Base-by-base conservation (phyloP, 768 basidiomycete genomes). In the Gloeopeniophorella convolvens region DNA sequence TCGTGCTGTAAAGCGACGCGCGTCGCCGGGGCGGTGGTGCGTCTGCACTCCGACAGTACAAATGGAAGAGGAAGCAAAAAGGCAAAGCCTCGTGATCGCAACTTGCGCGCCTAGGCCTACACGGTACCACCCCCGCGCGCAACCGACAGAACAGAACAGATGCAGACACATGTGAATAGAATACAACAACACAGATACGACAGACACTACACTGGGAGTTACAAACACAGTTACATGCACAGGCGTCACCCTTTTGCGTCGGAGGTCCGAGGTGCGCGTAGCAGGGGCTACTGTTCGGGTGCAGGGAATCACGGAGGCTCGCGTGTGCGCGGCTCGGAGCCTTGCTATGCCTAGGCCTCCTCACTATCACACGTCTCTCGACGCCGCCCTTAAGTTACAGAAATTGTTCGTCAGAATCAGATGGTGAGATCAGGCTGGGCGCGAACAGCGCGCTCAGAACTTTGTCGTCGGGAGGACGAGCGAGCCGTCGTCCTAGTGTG, bases 21-120 rank as follows among this genome's bases (percentile, higher is more conserved):
- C n/a, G n/a, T n/a, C n/a, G n/a, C n/a, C n/a, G n/a, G n/a, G n/a
- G n/a, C n/a, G n/a, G n/a, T n/a, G n/a, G n/a, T n/a, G n/a, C n/a
- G n/a, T n/a, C n/a, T n/a, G n/a, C n/a, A n/a, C n/a, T n/a, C n/a
- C n/a, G n/a, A n/a, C n/a, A n/a, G n/a, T n/a, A n/a, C n/a, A n/a
- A n/a, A 31, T 21, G 23, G 45, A 42, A 18, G 13, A 15, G 45
- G 40, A 53, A 42, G 34, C 51, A 45, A 54, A 48, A 48, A 43
- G 46, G 46, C 26, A 48, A 54, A 27, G 20, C 46, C 42, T 54
- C 52, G 46, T 48, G 52, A 43, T 54, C 33, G 46, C 46, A 48
- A 39, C 20, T 2, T 8, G 11, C 23, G 35, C 18, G n/a, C 36
- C 39, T 36, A 23, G 18, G 18, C 39, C 3, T 24, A 23, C 18